A percentile compares a stretch with the other conserved stretches of the same genome.
phyloP scores from a whole-genome alignment of 176 grass and related monocot species.

The Oryza meyeriana region DNA sequence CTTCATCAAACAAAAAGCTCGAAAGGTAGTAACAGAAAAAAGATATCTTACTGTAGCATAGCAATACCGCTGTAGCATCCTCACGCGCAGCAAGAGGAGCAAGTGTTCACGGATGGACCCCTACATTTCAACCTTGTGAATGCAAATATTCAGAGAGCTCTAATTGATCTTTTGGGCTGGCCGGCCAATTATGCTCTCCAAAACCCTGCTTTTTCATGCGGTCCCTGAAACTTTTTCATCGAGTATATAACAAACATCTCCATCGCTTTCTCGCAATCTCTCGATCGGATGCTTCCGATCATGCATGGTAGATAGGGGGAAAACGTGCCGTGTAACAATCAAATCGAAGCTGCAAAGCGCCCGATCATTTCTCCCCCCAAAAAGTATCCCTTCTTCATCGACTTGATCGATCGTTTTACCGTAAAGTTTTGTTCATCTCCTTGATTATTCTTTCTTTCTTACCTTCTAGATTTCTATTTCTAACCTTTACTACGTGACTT shows the following conservation, averaged over 20 bases:
- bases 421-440: neutral
- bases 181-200: conserved; percentile 22
- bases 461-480: neutral
- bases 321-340: neutral
- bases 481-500: neutral
- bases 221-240: conserved; percentile 24
- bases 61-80: neutral
- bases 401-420: neutral
- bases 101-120: conserved; percentile 15
- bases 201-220: neutral
- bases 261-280: neutral
- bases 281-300: neutral
- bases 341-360: neutral
- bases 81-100: conserved; percentile 16
- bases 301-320: neutral
- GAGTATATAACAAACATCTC: neutral
- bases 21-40: neutral
- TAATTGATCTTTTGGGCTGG: neutral
- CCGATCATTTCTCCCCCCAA: neutral
- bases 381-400: neutral
- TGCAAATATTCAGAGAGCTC: neutral
- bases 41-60: neutral
- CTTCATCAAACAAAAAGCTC: neutral
- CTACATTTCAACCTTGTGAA: conserved; percentile 10
- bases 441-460: neutral